A percentile compares a stretch with the other conserved stretches of the same genome.
These are phyloP conservation scores for Dacryopinax primogenitus DNA, from an alignment of 768 basidiomycete genomes.

Conservation along the genomic window DNA sequence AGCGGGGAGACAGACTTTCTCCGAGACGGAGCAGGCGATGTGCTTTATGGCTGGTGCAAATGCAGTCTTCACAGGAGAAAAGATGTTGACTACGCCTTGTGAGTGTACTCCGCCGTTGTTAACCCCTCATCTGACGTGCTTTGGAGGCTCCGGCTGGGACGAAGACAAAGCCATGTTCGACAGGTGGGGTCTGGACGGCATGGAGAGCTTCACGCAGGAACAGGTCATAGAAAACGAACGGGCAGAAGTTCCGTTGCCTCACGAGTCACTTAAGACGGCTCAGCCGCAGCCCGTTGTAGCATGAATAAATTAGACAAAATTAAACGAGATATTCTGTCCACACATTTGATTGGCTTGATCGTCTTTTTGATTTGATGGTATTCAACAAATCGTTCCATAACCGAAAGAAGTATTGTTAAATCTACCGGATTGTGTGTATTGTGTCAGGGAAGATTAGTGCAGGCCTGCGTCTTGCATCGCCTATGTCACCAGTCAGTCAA, in stretches of 20 bases:
- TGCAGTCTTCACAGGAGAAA: conserved; percentile 95
- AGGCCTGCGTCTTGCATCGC: conserved; percentile 69
- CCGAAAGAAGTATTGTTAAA: not conserved
- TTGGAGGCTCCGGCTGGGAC: conserved; percentile 80
- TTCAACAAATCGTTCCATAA: not conserved
- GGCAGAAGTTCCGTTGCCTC: not conserved
- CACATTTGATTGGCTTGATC: too few relatives aligned
- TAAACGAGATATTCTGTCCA: not conserved
- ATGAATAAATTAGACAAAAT: conserved; percentile 1
- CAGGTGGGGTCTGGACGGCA: conserved; percentile 84
- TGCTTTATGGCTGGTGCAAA: conserved; percentile 98
- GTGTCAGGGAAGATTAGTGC: not conserved
- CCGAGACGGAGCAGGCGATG: conserved; percentile 89
- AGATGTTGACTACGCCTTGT: conserved; percentile 96
- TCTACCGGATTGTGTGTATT: not conserved
- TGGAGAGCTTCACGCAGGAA: conserved; percentile 74
- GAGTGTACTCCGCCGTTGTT: conserved; percentile 26
- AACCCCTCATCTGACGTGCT: conserved; percentile 13
- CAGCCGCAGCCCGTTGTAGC: not conserved
- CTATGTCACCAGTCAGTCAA: conserved; percentile 29
- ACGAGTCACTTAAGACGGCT: not conserved
- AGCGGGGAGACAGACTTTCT: conserved; percentile 78
- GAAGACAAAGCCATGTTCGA: conserved; percentile 93
- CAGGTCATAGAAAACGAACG: conserved; percentile 20
- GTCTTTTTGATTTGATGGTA: conserved; percentile 6